These are phyloP conservation scores for Chlorokybus atmophyticus DNA, from an alignment of 139 green algal genomes.

Conservation along the genomic window DNA sequence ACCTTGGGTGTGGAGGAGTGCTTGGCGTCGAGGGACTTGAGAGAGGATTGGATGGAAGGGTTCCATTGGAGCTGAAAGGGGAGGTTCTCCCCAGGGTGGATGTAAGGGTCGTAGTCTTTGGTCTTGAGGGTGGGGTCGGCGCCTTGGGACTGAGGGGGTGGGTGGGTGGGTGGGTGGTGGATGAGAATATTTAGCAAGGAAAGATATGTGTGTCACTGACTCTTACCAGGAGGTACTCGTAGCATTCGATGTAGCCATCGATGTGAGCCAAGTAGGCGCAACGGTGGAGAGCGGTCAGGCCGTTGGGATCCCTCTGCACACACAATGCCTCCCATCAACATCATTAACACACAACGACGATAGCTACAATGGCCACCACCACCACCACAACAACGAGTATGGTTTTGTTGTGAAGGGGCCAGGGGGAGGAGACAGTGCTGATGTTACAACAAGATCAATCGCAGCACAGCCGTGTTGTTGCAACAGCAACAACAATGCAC, in stretches of 20 bases:
- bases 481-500: no score
- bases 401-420: no score
- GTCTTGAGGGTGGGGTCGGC: slow-evolving; percentile 64
- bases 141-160: slow-evolving; percentile 63
- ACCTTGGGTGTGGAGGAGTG: slow-evolving; percentile 55
- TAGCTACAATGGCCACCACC: no score
- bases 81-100: slow-evolving; percentile 62
- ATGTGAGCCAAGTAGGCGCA: slow-evolving; percentile 76
- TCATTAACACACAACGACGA: no score
- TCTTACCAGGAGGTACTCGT: slow-evolving; percentile 92
- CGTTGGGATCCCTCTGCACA: slow-evolving; percentile 41
- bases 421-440: no score
- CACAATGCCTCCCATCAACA: no score
- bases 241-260: slow-evolving; percentile 84
- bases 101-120: slow-evolving; percentile 74
- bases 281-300: slow-evolving; percentile 78
- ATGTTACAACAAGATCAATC: no score
- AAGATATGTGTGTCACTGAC: no score
- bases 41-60: slow-evolving; percentile 26
- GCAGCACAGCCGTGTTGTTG: no score
- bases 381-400: no score
- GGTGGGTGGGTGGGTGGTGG: no score
- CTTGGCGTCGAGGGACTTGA: slow-evolving; percentile 57
- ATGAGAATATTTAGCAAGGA: no score
- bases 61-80: slow-evolving; percentile 44